Percentiles rank a stretch among this genome's conserved stretches.
These are phyloP conservation scores for Fraxinus ornus DNA, from an alignment of 305 asterid genomes.

Conservation along the genomic window DNA sequence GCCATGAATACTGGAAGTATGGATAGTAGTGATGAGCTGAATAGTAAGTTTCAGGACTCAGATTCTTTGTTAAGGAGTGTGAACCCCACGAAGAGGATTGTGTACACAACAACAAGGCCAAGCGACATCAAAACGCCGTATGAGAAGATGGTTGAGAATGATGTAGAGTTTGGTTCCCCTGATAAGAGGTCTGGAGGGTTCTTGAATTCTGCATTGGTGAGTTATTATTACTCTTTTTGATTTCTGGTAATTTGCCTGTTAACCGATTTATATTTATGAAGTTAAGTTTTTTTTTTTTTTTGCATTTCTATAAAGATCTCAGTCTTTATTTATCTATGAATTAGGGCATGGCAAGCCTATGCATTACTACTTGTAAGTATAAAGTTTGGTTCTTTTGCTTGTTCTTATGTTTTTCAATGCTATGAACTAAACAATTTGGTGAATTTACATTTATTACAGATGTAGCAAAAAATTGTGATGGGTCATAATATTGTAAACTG, in stretches of 20 bases:
- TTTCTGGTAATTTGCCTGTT: conserved; percentile 1
- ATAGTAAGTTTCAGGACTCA: conserved; percentile 70
- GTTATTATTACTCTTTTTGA: conserved; percentile 29
- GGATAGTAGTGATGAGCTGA: conserved; percentile 52
- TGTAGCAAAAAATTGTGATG: not conserved
- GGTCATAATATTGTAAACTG: not conserved
- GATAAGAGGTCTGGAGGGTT: conserved; percentile 98
- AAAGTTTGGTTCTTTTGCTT: conserved; percentile 1
- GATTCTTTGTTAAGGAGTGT: conserved; percentile 62
- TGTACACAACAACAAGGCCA: conserved; percentile 87
- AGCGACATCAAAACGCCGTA: conserved; percentile 87
- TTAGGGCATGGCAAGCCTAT: not conserved
- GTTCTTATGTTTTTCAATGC: not conserved
- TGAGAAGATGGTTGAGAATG: conserved; percentile 92
- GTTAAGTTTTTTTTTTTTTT: not conserved
- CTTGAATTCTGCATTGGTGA: conserved; percentile 93
- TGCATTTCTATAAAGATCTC: no score
- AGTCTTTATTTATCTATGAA: not conserved
- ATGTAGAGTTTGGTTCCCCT: conserved; percentile 96
- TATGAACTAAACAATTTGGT: not conserved
- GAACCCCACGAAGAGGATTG: conserved; percentile 72
- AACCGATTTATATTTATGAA: not conserved
- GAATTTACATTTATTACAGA: not conserved
- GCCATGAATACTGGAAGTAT: conserved; percentile 25
- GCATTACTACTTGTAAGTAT: not conserved